phyloP scores from a whole-genome alignment of 1,284 basidiomycete genomes.

The Ceratobasidium papillatum region DNA sequence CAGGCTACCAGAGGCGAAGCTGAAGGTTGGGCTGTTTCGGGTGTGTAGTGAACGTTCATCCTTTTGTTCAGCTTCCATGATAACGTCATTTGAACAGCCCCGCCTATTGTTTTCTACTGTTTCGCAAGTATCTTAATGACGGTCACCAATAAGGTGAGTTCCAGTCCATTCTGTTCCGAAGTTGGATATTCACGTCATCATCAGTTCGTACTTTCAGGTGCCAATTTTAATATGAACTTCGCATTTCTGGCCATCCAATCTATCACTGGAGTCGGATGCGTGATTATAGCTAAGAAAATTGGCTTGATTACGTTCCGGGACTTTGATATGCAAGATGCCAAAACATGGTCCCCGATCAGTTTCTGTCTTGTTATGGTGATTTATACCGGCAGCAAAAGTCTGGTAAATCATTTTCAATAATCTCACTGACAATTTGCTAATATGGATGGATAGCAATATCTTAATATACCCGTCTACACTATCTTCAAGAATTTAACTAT shows the following conservation, averaged over 20 bases:
- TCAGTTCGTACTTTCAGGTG: slow-evolving; percentile 94
- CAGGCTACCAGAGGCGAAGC: slow-evolving; percentile 57
- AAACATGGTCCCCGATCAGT: slow-evolving; percentile 94
- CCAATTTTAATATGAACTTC: slow-evolving; percentile 96
- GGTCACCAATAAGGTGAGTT: slow-evolving; percentile 88
- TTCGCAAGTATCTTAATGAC: slow-evolving; percentile 97
- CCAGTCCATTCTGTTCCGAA: background rate
- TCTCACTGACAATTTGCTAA: slow-evolving; percentile 19
- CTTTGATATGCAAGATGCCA: slow-evolving; percentile 87
- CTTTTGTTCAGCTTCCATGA: background rate
- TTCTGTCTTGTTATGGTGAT: slow-evolving; percentile 93
- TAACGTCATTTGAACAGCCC: slow-evolving; percentile 55
- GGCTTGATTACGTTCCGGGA: slow-evolving; percentile 91
- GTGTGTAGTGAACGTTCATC: background rate
- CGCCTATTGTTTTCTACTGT: slow-evolving; percentile 91
- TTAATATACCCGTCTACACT: slow-evolving; percentile 93
- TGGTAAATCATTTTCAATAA: slow-evolving; percentile 61
- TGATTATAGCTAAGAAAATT: slow-evolving; percentile 74
- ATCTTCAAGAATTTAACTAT: slow-evolving; percentile 99
- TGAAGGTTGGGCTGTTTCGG: slow-evolving; percentile 29
- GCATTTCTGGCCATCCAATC: slow-evolving; percentile 93
- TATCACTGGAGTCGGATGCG: slow-evolving; percentile 82
- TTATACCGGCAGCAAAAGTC: slow-evolving; percentile 97
- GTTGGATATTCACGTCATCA: slow-evolving; percentile 34
- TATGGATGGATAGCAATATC: slow-evolving; percentile 73